These are phyloP conservation scores for Podila horticola DNA, from an alignment of 192 early-diverging fungal species.

Conservation along the genomic window DNA sequence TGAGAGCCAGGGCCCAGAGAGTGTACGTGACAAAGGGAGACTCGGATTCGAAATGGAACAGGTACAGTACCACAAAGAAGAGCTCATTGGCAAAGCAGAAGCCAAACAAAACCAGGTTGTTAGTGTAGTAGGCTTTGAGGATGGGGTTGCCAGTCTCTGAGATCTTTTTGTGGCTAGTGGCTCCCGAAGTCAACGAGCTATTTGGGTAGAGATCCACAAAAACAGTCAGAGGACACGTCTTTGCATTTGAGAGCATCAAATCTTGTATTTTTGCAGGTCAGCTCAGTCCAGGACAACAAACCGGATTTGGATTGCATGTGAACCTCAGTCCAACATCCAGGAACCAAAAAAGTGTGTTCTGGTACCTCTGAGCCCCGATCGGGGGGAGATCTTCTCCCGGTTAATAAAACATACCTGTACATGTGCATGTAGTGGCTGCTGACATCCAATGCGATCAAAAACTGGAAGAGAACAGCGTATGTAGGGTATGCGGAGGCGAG, in stretches of 20 bases:
- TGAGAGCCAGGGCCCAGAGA: slow-evolving; percentile 17
- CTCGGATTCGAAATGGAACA: slow-evolving; percentile 58
- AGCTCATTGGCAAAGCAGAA: slow-evolving; percentile 94
- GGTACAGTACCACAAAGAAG: slow-evolving; percentile 91
- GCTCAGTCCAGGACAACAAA: neutral
- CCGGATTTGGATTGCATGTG: too few species aligned
- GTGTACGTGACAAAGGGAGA: slow-evolving; percentile 41
- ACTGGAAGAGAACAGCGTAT: slow-evolving; percentile 86
- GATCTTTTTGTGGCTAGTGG: slow-evolving; percentile 91
- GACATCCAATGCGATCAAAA: slow-evolving; percentile 93
- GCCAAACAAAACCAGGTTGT: slow-evolving; percentile 88
- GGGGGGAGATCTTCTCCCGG: neutral
- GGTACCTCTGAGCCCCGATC: neutral
- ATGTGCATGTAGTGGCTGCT: slow-evolving; percentile 99
- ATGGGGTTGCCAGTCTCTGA: slow-evolving; percentile 77
- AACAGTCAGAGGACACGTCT: too few species aligned
- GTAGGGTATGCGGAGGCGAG: slow-evolving; percentile 74
- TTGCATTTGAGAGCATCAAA: too few species aligned
- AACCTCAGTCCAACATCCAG: too few species aligned
- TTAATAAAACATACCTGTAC: slow-evolving; percentile 74
- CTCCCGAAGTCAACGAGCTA: slow-evolving; percentile 85
- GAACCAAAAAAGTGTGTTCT: too few species aligned
- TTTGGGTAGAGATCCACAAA: neutral
- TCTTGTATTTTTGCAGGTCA: neutral
- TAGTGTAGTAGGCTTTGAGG: slow-evolving; percentile 91